These are phyloP conservation scores for Escallonia rubra DNA, from an alignment of 129 eudicot genomes.

Conservation along the genomic window DNA sequence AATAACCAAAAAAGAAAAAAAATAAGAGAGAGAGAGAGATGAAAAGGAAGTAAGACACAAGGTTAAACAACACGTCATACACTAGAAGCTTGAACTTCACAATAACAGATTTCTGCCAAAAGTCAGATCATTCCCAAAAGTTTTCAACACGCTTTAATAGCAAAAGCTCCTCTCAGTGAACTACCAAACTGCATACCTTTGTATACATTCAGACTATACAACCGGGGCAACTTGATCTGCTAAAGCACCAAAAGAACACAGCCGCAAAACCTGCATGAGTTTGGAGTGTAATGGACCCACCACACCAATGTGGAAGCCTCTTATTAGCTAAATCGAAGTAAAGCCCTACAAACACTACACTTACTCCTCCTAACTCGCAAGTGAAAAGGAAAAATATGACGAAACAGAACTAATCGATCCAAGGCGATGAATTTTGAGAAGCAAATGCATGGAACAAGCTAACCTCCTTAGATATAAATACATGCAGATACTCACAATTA, in stretches of 20 bases:
- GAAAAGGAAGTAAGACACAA: conserved; percentile 28
- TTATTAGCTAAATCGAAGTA: not conserved
- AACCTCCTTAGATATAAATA: no score
- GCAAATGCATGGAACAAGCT: no score
- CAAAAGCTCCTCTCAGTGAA: conserved; percentile 2
- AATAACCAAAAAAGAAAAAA: conserved; percentile 2
- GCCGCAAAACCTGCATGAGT: conserved; percentile 26
- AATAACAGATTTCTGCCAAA: conserved; percentile 1
- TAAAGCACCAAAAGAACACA: conserved; percentile 18
- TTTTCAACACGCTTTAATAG: not conserved
- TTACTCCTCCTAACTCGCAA: not conserved
- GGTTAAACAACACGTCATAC: not conserved
- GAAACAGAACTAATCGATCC: not conserved
- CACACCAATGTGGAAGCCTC: conserved; percentile 10
- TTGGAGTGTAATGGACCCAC: conserved; percentile 24
- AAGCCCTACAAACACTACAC: conserved; percentile 6
- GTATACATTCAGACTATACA: conserved; percentile 9
- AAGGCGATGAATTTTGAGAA: no score
- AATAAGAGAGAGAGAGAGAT: not conserved
- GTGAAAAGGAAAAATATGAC: not conserved
- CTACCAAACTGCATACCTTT: conserved; percentile 25
- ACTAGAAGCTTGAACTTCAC: conserved; percentile 21
- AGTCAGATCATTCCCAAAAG: no score
- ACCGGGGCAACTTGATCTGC: conserved; percentile 16
- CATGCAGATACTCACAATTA: no score